Evolutionary conservation across 2,329 filamentous ascomycete species (phyloP).

Genomic region (Stagonosporopsis rhizophila): DNA sequence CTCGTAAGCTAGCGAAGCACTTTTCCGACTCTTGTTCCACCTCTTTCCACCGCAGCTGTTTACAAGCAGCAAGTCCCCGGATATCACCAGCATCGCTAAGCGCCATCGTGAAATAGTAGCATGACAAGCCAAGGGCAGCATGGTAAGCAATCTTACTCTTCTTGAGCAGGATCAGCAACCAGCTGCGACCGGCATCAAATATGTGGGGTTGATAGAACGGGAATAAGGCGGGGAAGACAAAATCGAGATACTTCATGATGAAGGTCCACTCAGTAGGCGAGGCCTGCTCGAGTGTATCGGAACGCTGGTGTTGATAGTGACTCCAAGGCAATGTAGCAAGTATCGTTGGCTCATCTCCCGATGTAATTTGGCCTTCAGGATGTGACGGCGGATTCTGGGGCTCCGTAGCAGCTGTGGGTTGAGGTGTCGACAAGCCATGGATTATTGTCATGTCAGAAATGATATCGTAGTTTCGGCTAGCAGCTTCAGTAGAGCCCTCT

Average conservation of each 20-base stretch:
- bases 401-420: neutral
- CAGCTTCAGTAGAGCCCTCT: neutral
- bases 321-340: conserved; percentile 10
- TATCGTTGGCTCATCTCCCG: neutral
- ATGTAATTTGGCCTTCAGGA: no score
- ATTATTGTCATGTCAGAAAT: conserved; percentile 7
- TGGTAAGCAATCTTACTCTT: conserved; percentile 24
- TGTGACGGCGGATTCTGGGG: neutral
- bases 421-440: neutral
- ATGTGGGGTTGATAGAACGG: conserved; percentile 21
- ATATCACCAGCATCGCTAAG: conserved; percentile 19
- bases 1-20: conserved; percentile 21
- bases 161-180: conserved; percentile 21
- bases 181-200: conserved; percentile 25
- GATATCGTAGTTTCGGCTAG: neutral
- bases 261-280: conserved; percentile 21
- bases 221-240: conserved; percentile 22
- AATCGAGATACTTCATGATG: conserved; percentile 27
- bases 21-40: conserved; percentile 19
- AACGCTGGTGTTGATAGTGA: conserved; percentile 9
- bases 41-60: conserved; percentile 20
- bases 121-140: conserved; percentile 19
- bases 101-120: conserved; percentile 24
- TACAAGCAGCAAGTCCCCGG: conserved; percentile 18
- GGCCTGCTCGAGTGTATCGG: conserved; percentile 9